Percentiles rank a stretch among this genome's conserved stretches.
phyloP scores from a whole-genome alignment of 331 rosid species.

The Rhamnella rubrinervis region DNA sequence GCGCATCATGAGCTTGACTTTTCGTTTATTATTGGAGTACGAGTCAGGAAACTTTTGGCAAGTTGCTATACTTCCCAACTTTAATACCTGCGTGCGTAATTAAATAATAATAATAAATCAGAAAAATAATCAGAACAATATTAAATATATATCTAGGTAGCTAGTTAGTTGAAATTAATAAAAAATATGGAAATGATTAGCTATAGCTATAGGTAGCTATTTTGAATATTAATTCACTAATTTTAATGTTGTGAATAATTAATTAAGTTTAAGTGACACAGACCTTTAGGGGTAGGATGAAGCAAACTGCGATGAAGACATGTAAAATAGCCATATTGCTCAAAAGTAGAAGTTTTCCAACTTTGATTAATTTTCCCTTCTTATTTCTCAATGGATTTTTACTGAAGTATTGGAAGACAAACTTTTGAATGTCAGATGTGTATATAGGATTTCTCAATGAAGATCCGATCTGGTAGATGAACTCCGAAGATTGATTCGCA shows the following conservation, averaged over 20 bases:
- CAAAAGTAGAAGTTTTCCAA: constrained; percentile 25
- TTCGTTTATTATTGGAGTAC: neutral
- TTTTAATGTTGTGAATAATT: too few species aligned
- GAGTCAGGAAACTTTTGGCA: constrained; percentile 3
- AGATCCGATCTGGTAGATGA: constrained; percentile 59
- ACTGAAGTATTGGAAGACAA: constrained; percentile 31
- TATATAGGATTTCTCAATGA: constrained; percentile 43
- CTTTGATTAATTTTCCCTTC: constrained; percentile 41
- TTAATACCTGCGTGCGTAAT: constrained; percentile 14
- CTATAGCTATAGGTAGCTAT: neutral
- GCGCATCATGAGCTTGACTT: constrained; percentile 3
- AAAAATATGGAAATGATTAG: neutral
- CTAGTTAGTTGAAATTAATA: too few species aligned
- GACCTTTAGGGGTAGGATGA: constrained; percentile 48
- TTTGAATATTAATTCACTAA: too few species aligned
- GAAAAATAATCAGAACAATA: too few species aligned
- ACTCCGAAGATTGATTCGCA: constrained; percentile 20
- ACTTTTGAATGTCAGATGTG: constrained; percentile 14
- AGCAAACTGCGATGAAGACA: constrained; percentile 43
- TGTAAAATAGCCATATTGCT: constrained; percentile 32
- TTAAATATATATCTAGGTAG: too few species aligned
- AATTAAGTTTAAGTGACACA: neutral
- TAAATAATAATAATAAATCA: neutral
- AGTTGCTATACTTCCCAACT: constrained; percentile 19
- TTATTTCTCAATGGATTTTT: constrained; percentile 44